A percentile compares a stretch with the other conserved stretches of the same genome.
phyloP scores from a whole-genome alignment of 768 basidiomycete genomes.

The Lentinula boryana region DNA sequence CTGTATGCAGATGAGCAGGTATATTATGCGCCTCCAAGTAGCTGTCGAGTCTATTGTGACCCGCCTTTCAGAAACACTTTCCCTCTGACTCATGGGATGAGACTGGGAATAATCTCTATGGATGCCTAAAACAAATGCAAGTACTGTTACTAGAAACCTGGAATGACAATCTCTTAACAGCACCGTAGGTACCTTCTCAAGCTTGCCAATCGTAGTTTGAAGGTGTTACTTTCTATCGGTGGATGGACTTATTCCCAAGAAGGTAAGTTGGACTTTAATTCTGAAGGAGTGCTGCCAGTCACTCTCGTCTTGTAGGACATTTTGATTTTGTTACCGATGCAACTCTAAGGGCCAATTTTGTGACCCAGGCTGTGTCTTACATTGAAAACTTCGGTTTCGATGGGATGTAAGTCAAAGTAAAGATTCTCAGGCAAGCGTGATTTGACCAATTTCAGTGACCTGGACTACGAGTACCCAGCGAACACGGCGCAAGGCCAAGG shows the following conservation, averaged over 20 bases:
- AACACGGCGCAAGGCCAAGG: conserved; percentile 54
- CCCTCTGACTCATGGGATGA: conserved; percentile 71
- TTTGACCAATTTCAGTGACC: conserved; percentile 33
- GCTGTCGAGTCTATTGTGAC: conserved; percentile 9
- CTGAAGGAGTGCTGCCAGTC: not conserved
- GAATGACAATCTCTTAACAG: conserved; percentile 40
- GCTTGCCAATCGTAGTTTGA: conserved; percentile 47
- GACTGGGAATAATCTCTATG: conserved; percentile 72
- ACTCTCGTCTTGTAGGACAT: conserved; percentile 33
- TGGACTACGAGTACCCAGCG: conserved; percentile 77
- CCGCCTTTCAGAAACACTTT: conserved; percentile 52
- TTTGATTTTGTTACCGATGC: conserved; percentile 58
- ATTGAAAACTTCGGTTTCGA: conserved; percentile 77
- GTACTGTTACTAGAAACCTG: not conserved
- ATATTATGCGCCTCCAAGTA: not conserved
- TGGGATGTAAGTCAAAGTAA: conserved; percentile 46
- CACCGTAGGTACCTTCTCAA: conserved; percentile 52
- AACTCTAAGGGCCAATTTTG: conserved; percentile 48
- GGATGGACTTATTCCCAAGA: conserved; percentile 69
- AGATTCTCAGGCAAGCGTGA: not conserved
- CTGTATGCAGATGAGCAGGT: conserved; percentile 70
- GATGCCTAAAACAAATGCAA: conserved; percentile 68
- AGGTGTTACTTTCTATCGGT: conserved; percentile 46
- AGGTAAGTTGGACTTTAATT: conserved; percentile 19
- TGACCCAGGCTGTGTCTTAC: conserved; percentile 52